Base-by-base conservation (phyloP, 345 rosid genomes). In the Bruguiera sexangula region DNA sequence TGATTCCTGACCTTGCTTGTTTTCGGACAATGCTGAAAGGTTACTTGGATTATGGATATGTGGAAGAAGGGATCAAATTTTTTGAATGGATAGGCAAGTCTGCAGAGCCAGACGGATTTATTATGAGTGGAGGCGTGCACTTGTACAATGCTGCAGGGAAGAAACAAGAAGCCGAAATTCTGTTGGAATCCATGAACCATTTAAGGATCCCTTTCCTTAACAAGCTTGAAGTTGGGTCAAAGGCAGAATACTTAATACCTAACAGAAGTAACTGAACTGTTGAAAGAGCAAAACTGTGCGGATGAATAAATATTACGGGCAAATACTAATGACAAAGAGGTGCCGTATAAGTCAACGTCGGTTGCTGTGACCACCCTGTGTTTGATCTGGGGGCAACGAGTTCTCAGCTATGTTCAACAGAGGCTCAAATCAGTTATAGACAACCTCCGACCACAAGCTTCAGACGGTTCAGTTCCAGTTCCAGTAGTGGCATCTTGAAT, bases 11-110 rank as follows among this genome's bases (percentile, higher is more conserved):
- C 66, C 69, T 76, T 62, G 75, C 82, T 26, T 88, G 89, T 74
- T 76, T 55, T 48, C 82, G 83, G 36, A 77, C 81, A 39, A 84
- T 89, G 85, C 77, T 86, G 13, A 84, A 85, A 78, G 90, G 92
- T 54, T 89, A 85, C 80, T 26, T 86, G 82, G 84, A 81, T 54
- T 76, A 69, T 64, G 89, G 89, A 76, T 63, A 65, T 22, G 85
- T 79, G 8, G 82, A 79, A 76, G 82, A 85, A 73, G 96, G 90
- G 16, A 75, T 87, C 22, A 36, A 74, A 37, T 80, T 82, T 75
- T 89, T 80, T 67, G 84, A 89, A 68, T 80, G 70, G 82, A 79
- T 87, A 19, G 77, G 58, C 63, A 84, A 73, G 62, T 62, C 71
- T 63, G 78, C 75, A 27, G 72, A 76, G 66, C 70, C 75, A 63